Evolutionary conservation across 139 green algal genomes (phyloP), one percentile per base, ranked within the genome.

Genomic region (Chlamydomonas sphaeroides): DNA sequence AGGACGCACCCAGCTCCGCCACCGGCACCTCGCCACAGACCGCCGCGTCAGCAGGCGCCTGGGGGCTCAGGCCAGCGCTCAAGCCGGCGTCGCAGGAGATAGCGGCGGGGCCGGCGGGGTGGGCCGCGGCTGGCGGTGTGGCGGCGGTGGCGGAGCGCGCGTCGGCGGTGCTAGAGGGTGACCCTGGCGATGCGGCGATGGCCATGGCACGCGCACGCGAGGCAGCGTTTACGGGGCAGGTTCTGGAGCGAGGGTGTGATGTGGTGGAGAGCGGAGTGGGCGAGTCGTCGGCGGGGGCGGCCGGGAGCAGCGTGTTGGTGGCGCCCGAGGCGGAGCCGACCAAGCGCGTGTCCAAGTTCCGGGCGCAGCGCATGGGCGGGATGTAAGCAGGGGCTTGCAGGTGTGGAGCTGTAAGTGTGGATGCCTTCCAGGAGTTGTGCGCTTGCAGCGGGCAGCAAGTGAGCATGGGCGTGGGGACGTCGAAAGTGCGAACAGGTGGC

Each of bases 281-380:
- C 33, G 1, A 11, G 53, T 33, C 65, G 72, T 67, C 35, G 53
- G 57, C 5, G 5, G 42, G 17, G 18, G 49, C 28, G 45, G 70
- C 5, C 18, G 56, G 25, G 35, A 53, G 35, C 56, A 28, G 30
- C n/a, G 5, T 18, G 39, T n/a, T 21, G 70, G 51, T 41, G 69
- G 30, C 41, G 69, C 39, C 42, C 11, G 28, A 28, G 33, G 53
- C 33, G 63, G 48, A 41, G 35, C 11, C 56, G 23, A n/a, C 38
- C 30, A 67, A 68, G 66, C 80, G 81, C 57, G 36, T 75, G 8
- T 86, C 79, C 30, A 89, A 81, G 38, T 89, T 89, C 39, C 86
- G 85, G 80, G 67, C 84, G 61, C 59, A 80, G 45, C 65, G 81
- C 7, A 78, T 84, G 79, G 85, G 85, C 2, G n/a, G n/a, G n/a